Evolutionary conservation across 1,139 yeast species (phyloP), one percentile per base, ranked within the genome.

Genomic region (Zhuliangozyma blackwelliae): DNA sequence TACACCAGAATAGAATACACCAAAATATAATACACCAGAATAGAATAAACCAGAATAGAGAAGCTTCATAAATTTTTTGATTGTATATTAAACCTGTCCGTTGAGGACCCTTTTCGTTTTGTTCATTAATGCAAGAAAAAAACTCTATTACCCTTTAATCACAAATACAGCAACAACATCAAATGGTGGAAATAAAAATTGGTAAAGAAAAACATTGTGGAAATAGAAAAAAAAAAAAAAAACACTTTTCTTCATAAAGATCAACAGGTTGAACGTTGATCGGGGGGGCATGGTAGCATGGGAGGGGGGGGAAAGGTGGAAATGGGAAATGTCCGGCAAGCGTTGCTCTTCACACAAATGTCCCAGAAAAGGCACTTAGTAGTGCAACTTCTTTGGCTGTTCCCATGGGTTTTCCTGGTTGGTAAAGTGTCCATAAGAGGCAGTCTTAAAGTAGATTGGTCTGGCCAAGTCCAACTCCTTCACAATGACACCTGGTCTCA

Each of bases 401-500:
- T 92, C 98, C 98, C 98, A 92, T 57, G 96, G 75, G 80, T 87
- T 85, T 62, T 84, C 86, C 79, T 90, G 99, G 86, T 92, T 87
- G 63, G 99, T 94, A 84, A 92, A 92, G 75, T 92, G 99, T 63
- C 98, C 99, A 69, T 92, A 90, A 42, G 96, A 85, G 58, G 98
- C 98, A 58, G 98, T 92, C 82, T 92, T 86, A 75, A 88, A 82
- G 79, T 94, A 92, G 71, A 94, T 92, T 69, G 99, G 98, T 75
- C 96, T 88, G 49, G 97, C 98, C 65, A 92, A 80, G 66, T 90
- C 94, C 64, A 92, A 82, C 68, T 90, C 96, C 70, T 75, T 87
- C 63, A 94, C 98, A 69, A 92, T 82, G 55, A 87, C 95, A 86
- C 99, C 99, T 49, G 99, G 99, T 80, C 98, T 90, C 66, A 92